Evolutionary conservation across 23 red algal species (phyloP), one percentile per base, ranked within the genome.

Genomic region (Cyanidium caldarium): DNA sequence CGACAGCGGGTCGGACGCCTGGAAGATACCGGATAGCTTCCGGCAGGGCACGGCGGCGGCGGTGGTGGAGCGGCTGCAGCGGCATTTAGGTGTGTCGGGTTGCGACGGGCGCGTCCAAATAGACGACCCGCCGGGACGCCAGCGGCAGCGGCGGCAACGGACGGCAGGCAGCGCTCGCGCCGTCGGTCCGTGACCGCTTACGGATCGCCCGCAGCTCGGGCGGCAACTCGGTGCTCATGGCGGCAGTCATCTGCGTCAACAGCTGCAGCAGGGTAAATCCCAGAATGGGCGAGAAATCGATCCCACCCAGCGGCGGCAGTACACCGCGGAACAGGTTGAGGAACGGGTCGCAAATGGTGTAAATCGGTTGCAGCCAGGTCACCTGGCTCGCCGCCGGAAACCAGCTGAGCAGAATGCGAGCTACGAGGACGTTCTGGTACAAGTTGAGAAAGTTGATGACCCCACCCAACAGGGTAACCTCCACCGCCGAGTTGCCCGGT

Each of bases 311-410:
- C 31, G 51, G 51, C 7, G 51, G 51, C 7, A 61, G 21, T 7
- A 61, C 31, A 5, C 51, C 51, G n/a, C 31, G 51, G 31, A 61
- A 61, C 5, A 61, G 5, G 10, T 28, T 16, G n/a, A 61, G 31
- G 23, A 61, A 61, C 23, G 51, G 51, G 51, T 61, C 51, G 31
- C 51, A 61, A 5, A 61, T 28, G n/a, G 31, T 28, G 51, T 61
- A 61, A 16, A 61, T 16, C 51, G 51, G 51, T 28, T 61, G 51
- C 21, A 61, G 31, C 21, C 19, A 25, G 31, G n/a, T 61, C 51
- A 61, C 7, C 51, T 61, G 51, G 23, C 51, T 61, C 51, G 51
- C 51, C 7, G 51, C 51, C 10, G 51, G 51, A 28, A 61, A 61
- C 51, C 51, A 61, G 51, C 51, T 61, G n/a, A 61, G 21, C 19